Evolutionary conservation across 495 filamentous ascomycete species (phyloP).

Genomic region (Ascobolus immersus): DNA sequence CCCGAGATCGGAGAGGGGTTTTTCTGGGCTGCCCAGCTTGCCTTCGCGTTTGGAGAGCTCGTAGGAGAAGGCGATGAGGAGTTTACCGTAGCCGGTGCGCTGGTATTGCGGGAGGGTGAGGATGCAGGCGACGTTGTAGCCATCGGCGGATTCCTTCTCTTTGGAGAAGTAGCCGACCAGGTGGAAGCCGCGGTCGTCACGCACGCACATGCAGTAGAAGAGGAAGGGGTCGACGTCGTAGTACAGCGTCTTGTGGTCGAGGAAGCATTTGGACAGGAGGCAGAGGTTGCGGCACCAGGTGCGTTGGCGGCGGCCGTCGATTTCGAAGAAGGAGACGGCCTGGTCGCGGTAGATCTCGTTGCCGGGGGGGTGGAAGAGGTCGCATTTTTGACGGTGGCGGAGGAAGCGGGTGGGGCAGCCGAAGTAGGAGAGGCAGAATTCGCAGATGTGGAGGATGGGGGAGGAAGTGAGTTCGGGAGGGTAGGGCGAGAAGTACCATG

Average conservation of each 20-base stretch:
- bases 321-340: constrained; percentile 86
- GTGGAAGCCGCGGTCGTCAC: constrained; percentile 68
- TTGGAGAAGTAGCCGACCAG: constrained; percentile 94
- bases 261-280: constrained; percentile 78
- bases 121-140: constrained; percentile 95
- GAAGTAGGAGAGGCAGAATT: constrained; percentile 86
- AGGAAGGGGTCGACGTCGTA: constrained; percentile 97
- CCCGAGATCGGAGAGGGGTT: constrained; percentile 81
- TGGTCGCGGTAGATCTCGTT: constrained; percentile 97
- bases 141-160: constrained; percentile 87
- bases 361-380: constrained; percentile 71
- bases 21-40: constrained; percentile 86
- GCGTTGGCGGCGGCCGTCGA: constrained; percentile 80
- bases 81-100: constrained; percentile 69
- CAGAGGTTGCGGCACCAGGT: constrained; percentile 96
- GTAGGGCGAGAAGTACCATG: constrained; percentile 98
- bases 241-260: constrained; percentile 98
- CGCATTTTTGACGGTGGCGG: constrained; percentile 75
- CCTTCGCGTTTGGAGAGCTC: constrained; percentile 85
- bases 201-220: constrained; percentile 91
- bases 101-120: constrained; percentile 89
- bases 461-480: constrained; percentile 63
- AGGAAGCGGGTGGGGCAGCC: constrained; percentile 51
- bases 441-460: constrained; percentile 84
- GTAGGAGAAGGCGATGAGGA: constrained; percentile 93